phyloP scores from a whole-genome alignment of 768 basidiomycete species.

The Tricholomella constricta region DNA sequence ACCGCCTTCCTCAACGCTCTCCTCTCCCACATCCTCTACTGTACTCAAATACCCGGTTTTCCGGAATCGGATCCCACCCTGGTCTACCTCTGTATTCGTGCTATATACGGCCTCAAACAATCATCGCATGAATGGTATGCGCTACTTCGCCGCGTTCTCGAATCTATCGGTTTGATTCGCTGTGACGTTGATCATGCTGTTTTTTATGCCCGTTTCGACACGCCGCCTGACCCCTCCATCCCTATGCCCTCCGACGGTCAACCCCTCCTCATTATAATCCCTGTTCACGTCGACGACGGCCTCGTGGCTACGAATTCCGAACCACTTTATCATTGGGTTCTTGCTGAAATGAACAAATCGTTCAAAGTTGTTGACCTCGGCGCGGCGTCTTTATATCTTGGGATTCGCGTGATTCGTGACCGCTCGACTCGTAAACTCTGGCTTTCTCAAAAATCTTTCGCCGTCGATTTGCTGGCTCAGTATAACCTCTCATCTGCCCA shows the following conservation, averaged over 20 bases:
- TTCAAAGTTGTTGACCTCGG: constrained; percentile 1
- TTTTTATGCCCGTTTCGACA: constrained; percentile 19
- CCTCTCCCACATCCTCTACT: constrained; percentile 19
- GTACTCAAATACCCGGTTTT: constrained; percentile 22
- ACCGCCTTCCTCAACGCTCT: constrained; percentile 27
- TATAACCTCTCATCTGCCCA: background rate
- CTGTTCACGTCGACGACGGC: constrained; percentile 29
- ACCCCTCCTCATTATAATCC: constrained; percentile 18
- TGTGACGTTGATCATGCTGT: constrained; percentile 29
- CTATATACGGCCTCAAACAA: background rate
- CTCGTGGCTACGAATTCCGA: constrained; percentile 20
- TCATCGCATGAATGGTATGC: constrained; percentile 1
- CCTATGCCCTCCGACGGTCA: constrained; percentile 16
- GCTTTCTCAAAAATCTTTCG: no score
- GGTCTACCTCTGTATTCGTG: constrained; percentile 19
- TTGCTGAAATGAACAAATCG: background rate
- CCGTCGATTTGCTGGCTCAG: no score
- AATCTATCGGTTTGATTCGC: constrained; percentile 13
- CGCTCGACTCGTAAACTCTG: background rate
- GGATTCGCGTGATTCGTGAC: constrained; percentile 2
- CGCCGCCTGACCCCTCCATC: constrained; percentile 17
- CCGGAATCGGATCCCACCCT: constrained; percentile 9
- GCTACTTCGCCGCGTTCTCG: constrained; percentile 7
- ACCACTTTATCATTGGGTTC: constrained; percentile 21
- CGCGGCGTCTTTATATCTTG: background rate